Evolutionary conservation across 2,329 filamentous ascomycete genomes (phyloP).

Genomic region (Nothopassalora personata): DNA sequence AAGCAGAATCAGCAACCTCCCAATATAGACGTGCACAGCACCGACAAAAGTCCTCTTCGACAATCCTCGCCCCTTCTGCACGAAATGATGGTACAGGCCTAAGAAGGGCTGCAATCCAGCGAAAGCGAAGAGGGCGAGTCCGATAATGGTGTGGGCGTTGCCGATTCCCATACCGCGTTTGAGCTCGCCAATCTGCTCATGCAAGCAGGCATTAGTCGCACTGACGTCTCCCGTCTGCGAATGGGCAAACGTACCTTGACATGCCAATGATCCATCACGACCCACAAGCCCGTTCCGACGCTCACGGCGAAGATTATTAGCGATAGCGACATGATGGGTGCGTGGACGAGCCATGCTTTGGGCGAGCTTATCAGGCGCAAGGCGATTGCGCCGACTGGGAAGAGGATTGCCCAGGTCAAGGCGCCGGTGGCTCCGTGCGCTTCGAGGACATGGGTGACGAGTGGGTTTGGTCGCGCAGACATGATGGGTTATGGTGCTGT

Average conservation of each 20-base stretch:
- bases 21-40: background rate
- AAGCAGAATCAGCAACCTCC: background rate
- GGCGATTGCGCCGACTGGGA: constrained; percentile 1
- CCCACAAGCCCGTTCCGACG: background rate
- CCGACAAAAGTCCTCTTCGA: background rate
- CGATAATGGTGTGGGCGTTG: constrained; percentile 1
- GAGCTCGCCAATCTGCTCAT: background rate
- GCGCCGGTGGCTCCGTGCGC: background rate
- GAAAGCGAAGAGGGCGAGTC: background rate
- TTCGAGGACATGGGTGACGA: background rate
- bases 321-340: background rate
- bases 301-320: background rate
- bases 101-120: constrained; percentile 1
- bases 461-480: background rate
- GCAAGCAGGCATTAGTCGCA: no score
- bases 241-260: background rate
- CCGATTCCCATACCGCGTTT: background rate
- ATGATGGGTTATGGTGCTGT: background rate
- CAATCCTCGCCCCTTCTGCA: background rate
- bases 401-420: constrained; percentile 1
- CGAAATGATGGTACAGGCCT: background rate
- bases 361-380: background rate
- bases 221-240: no score
- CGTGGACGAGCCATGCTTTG: constrained; percentile 6
- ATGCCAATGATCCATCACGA: background rate